Evolutionary conservation across 2,329 filamentous ascomycete species (phyloP).

Genomic region (Sclerotinia subarctica): DNA sequence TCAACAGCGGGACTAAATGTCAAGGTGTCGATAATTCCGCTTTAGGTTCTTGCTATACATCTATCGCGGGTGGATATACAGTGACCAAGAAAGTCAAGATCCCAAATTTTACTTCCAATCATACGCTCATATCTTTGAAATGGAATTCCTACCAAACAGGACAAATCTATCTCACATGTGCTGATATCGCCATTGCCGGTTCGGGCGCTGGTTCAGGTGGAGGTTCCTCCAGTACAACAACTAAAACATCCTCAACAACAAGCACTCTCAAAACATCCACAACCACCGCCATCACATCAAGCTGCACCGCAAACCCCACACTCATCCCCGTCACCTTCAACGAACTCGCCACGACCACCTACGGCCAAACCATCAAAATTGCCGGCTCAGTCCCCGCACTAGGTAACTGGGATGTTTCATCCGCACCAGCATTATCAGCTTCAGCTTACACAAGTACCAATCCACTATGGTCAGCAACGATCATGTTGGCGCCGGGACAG

Average conservation of each 20-base stretch:
- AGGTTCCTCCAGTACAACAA: conserved; percentile 22
- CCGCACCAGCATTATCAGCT: conserved; percentile 57
- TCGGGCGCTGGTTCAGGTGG: neutral
- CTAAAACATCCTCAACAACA: conserved; percentile 17
- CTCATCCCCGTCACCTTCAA: conserved; percentile 61
- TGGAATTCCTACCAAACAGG: conserved; percentile 55
- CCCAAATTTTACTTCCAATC: conserved; percentile 41
- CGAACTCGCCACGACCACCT: conserved; percentile 53
- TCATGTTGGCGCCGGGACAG: conserved; percentile 54
- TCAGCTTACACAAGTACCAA: conserved; percentile 57
- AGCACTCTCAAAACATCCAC: conserved; percentile 22
- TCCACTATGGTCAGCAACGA: conserved; percentile 58
- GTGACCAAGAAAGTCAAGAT: conserved; percentile 10
- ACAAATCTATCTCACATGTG: conserved; percentile 53
- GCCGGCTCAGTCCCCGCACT: conserved; percentile 57
- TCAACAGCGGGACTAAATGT: conserved; percentile 40
- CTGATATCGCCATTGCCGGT: conserved; percentile 47
- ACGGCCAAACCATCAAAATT: conserved; percentile 64
- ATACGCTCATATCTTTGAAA: conserved; percentile 51
- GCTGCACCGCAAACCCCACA: conserved; percentile 41
- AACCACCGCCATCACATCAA: conserved; percentile 34
- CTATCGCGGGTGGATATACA: neutral
- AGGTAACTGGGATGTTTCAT: conserved; percentile 58
- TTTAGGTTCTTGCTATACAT: neutral
- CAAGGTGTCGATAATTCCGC: neutral